phyloP scores from a whole-genome alignment of 805 yeast species.

The Vanderwaltozyma verrucispora region DNA sequence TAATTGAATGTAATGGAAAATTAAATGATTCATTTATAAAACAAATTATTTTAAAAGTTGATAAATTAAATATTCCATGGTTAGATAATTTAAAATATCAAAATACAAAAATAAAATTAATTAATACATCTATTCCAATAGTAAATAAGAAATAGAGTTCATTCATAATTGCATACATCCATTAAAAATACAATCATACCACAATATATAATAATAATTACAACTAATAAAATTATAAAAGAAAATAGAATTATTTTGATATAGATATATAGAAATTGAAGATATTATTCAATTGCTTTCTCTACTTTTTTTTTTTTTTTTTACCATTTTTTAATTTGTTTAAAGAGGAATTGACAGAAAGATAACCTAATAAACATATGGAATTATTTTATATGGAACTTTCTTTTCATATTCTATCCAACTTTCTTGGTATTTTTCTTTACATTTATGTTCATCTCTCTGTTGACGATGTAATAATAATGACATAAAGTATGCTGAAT shows the following conservation, averaged over 20 bases:
- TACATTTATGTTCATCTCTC: constrained; percentile 88
- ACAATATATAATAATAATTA: constrained; percentile 2
- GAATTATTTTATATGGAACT: constrained; percentile 88
- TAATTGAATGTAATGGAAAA: constrained; percentile 14
- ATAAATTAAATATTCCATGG: constrained; percentile 18
- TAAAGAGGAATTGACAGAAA: too few relatives aligned
- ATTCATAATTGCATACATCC: not conserved
- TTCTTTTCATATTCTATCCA: constrained; percentile 74
- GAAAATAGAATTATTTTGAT: too few relatives aligned
- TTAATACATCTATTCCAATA: constrained; percentile 12
- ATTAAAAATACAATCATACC: constrained; percentile 2
- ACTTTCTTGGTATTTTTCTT: constrained; percentile 69
- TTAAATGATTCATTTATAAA: constrained; percentile 12
- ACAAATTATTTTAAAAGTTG: constrained; percentile 13
- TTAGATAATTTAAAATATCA: constrained; percentile 13
- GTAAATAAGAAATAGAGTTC: not conserved
- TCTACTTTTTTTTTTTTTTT: too few relatives aligned
- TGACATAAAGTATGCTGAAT: constrained; percentile 70
- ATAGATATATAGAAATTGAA: too few relatives aligned
- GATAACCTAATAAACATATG: too few relatives aligned
- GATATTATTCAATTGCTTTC: too few relatives aligned
- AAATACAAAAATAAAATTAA: constrained; percentile 11
- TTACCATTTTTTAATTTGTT: constrained; percentile 41
- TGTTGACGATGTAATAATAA: constrained; percentile 79
- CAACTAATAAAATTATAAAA: too few relatives aligned